These are phyloP conservation scores for Alternaria sp. DNA, from an alignment of 2,329 filamentous ascomycete genomes.

Conservation along the genomic window DNA sequence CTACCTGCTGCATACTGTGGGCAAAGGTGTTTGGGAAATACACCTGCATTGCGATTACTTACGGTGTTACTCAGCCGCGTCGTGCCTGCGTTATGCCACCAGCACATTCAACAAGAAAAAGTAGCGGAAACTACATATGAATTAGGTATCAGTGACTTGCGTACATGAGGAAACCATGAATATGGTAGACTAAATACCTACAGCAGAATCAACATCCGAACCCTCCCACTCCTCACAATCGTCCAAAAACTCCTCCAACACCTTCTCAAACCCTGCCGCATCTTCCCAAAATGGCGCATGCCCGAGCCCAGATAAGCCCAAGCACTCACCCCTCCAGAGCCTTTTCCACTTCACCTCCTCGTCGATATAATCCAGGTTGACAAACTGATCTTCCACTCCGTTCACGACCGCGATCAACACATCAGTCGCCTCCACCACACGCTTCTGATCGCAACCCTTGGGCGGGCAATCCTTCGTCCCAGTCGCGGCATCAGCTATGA, in stretches of 20 bases:
- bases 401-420: conserved; percentile 39
- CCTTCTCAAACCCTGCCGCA: conserved; percentile 18
- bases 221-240: conserved; percentile 10
- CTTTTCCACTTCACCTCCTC: conserved; percentile 29
- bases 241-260: conserved; percentile 26
- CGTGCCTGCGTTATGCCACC: neutral
- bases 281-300: conserved; percentile 45
- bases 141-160: neutral
- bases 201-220: neutral
- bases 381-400: conserved; percentile 37
- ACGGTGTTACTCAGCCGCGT: neutral
- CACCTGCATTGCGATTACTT: neutral
- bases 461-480: conserved; percentile 8
- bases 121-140: neutral
- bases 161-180: neutral
- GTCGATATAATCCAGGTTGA: conserved; percentile 42
- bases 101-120: neutral
- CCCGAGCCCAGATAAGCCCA: conserved; percentile 29
- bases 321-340: conserved; percentile 36
- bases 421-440: conserved; percentile 23
- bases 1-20: neutral
- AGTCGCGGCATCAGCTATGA: conserved; percentile 32
- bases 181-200: neutral
- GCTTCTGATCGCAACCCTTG: conserved; percentile 27
- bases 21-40: neutral